Conservation (phyloP, 352 stramenopile species). For the Pythium aquatile region DNA sequence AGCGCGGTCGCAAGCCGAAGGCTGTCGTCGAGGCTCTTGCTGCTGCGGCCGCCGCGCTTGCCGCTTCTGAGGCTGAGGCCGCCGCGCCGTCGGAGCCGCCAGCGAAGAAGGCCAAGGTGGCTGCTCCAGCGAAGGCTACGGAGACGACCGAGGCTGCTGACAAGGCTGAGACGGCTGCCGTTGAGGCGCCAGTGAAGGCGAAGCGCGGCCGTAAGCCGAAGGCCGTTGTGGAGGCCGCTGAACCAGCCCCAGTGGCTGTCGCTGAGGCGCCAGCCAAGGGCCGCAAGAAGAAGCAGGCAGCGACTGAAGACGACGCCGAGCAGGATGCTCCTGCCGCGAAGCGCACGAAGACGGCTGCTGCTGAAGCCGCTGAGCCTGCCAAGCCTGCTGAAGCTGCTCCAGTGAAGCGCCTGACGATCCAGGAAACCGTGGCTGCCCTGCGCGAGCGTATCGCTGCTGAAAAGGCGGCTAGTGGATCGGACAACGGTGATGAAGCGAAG, state of each 20-base stretch:
- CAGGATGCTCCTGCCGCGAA: conserved; percentile 35
- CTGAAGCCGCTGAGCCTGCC: background rate
- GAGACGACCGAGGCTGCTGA: background rate
- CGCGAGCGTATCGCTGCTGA: conserved; percentile 3
- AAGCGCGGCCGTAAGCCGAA: conserved; percentile 21
- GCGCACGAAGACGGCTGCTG: conserved; percentile 37
- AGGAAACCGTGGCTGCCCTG: background rate
- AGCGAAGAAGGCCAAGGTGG: conserved; percentile 28
- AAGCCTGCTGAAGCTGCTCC: background rate
- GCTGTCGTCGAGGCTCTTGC: conserved; percentile 11
- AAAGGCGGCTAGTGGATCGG: background rate
- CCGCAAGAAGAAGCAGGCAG: conserved; percentile 32
- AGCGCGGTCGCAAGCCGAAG: conserved; percentile 23
- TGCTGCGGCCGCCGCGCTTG: conserved; percentile 10
- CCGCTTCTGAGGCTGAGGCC: conserved; percentile 20
- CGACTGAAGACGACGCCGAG: conserved; percentile 24
- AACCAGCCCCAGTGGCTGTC: background rate
- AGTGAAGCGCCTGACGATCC: background rate
- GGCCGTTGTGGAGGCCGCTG: background rate
- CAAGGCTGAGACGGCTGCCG: conserved; percentile 5
- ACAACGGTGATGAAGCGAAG: background rate
- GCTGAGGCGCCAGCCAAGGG: conserved; percentile 34
- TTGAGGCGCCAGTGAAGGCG: conserved; percentile 10
- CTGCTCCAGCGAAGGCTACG: background rate
- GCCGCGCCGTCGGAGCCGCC: conserved; percentile 21